Conservation (phyloP, 176 grass and related monocot species). For the Thinopyrum elongatum region DNA sequence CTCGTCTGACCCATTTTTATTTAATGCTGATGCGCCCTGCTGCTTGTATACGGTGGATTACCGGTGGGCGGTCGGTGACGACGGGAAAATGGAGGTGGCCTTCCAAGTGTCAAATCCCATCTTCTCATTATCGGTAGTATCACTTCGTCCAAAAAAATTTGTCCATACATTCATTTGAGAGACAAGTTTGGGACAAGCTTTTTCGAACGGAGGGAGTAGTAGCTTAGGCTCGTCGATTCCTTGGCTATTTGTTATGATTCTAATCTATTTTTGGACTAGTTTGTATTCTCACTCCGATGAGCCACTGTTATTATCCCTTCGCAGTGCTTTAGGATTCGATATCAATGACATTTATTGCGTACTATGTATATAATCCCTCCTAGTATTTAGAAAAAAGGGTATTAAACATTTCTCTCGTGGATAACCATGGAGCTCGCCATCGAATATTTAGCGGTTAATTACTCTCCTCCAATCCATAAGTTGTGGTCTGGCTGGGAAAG, state of each 20-base stretch:
- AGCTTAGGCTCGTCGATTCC: background rate
- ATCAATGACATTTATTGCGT: background rate
- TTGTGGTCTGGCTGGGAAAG: too few relatives aligned
- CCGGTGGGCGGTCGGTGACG: conserved; percentile 14
- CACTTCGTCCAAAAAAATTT: too few relatives aligned
- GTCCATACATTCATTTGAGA: too few relatives aligned
- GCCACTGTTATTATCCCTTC: background rate
- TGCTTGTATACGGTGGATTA: background rate
- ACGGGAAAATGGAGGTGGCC: background rate
- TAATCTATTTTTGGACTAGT: background rate
- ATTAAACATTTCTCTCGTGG: too few relatives aligned
- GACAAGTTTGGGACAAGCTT: too few relatives aligned
- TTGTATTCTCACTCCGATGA: background rate
- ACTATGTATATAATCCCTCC: too few relatives aligned
- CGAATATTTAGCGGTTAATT: too few relatives aligned
- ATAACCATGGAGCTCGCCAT: too few relatives aligned
- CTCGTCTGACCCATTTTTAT: background rate
- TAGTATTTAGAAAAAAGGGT: too few relatives aligned
- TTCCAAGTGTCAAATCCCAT: background rate
- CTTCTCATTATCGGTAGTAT: background rate
- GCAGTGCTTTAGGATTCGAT: background rate
- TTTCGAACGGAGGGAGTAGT: background rate
- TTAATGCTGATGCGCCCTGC: background rate
- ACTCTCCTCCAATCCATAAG: too few relatives aligned
- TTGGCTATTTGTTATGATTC: background rate